Evolutionary conservation across 169 alveolate genomes (phyloP).

Genomic region (Miamiensis avidus): DNA sequence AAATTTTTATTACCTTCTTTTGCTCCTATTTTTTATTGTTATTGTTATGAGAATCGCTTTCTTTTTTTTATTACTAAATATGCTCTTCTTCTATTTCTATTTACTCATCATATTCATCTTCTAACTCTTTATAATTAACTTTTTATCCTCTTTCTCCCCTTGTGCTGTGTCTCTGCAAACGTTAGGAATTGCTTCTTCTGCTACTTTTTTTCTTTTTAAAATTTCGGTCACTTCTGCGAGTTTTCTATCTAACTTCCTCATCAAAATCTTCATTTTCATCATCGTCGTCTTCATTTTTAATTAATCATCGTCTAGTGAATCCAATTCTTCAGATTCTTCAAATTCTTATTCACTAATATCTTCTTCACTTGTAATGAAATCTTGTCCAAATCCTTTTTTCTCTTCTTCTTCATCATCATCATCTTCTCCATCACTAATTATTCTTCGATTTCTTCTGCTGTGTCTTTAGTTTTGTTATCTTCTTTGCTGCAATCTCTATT

Average conservation of each 20-base stretch:
- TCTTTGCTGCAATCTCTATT: too few relatives aligned
- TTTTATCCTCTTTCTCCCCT: not conserved
- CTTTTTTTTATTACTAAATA: not conserved
- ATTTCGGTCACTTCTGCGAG: not conserved
- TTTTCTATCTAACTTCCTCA: not conserved
- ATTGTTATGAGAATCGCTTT: not conserved
- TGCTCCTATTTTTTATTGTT: not conserved
- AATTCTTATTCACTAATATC: not conserved
- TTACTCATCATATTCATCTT: not conserved
- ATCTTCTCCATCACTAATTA: not conserved
- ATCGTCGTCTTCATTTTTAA: too few relatives aligned
- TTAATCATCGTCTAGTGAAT: too few relatives aligned
- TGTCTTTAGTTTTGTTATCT: not conserved
- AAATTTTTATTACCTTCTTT: too few relatives aligned
- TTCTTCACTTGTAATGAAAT: not conserved
- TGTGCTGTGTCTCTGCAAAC: not conserved
- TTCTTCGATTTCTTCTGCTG: not conserved
- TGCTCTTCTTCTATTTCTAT: not conserved
- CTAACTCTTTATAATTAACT: not conserved
- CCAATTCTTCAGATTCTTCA: not conserved
- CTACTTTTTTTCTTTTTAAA: not conserved
- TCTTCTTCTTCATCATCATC: not conserved
- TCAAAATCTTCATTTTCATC: not conserved
- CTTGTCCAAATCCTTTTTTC: not conserved
- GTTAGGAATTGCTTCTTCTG: not conserved